These are phyloP conservation scores for Yamadazyma siamensis DNA, from an alignment of 1,139 yeast species.

Conservation along the genomic window DNA sequence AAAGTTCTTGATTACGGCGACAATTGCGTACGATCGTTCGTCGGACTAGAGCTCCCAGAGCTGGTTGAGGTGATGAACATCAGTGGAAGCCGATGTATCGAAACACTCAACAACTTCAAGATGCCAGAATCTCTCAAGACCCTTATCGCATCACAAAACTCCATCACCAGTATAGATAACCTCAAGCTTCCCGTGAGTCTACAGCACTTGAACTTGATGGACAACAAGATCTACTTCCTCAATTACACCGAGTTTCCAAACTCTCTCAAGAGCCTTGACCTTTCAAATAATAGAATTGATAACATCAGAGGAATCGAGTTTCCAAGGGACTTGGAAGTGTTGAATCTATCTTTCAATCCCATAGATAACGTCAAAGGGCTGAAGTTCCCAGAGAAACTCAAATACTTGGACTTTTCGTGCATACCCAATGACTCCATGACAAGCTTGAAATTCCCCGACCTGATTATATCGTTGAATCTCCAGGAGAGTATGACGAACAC, in stretches of 20 bases:
- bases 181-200: conserved; percentile 32
- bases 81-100: conserved; percentile 41
- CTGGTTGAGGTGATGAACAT: conserved; percentile 36
- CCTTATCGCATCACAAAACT: conserved; percentile 34
- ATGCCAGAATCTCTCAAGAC: conserved; percentile 34
- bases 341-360: conserved; percentile 39
- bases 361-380: conserved; percentile 43
- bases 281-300: conserved; percentile 43
- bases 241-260: conserved; percentile 41
- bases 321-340: conserved; percentile 29
- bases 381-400: conserved; percentile 37
- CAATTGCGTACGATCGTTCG: conserved; percentile 36
- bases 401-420: conserved; percentile 37
- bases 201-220: conserved; percentile 31
- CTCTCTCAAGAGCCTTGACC: conserved; percentile 27
- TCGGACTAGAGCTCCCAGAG: conserved; percentile 42
- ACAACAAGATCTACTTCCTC: conserved; percentile 40
- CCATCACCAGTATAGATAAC: conserved; percentile 35
- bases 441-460: conserved; percentile 45
- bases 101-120: conserved; percentile 40
- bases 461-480: conserved; percentile 32
- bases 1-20: conserved; percentile 37
- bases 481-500: conserved; percentile 48
- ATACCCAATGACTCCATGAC: conserved; percentile 50
- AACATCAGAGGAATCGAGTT: conserved; percentile 37